phyloP scores from a whole-genome alignment of 1,284 basidiomycete genomes.

The Calocybe gambosa region DNA sequence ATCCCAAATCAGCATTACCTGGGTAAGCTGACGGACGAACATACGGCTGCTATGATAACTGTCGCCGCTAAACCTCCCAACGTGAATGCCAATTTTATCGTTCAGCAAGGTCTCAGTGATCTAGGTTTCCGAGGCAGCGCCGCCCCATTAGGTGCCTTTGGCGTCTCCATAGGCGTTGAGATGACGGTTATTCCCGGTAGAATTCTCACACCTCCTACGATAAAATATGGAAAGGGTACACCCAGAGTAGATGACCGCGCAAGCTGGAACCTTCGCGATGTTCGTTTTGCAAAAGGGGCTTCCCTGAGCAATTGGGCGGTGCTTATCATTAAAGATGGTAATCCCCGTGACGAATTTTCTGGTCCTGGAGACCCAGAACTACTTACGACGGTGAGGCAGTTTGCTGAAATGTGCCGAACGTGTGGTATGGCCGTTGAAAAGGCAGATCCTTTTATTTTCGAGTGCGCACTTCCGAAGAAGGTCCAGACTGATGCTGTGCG shows the following conservation, averaged over 20 bases:
- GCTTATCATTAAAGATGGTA: slow-evolving; percentile 54
- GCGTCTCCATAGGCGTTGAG: slow-evolving; percentile 50
- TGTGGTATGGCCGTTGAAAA: slow-evolving; percentile 52
- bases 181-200: slow-evolving; percentile 74
- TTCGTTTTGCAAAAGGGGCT: slow-evolving; percentile 55
- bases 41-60: slow-evolving; percentile 64
- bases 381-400: slow-evolving; percentile 36
- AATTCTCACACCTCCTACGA: slow-evolving; percentile 51
- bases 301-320: slow-evolving; percentile 55
- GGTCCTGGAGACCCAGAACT: slow-evolving; percentile 45
- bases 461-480: slow-evolving; percentile 41
- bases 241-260: slow-evolving; percentile 52
- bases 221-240: slow-evolving; percentile 47
- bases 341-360: slow-evolving; percentile 38
- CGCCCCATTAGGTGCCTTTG: slow-evolving; percentile 48
- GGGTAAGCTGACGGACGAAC: slow-evolving; percentile 63
- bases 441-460: slow-evolving; percentile 27
- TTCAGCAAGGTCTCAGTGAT: slow-evolving; percentile 46
- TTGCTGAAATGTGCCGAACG: slow-evolving; percentile 49
- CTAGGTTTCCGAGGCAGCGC: slow-evolving; percentile 51
- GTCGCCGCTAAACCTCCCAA: slow-evolving; percentile 64
- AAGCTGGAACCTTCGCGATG: slow-evolving; percentile 63
- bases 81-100: slow-evolving; percentile 56
- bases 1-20: slow-evolving; percentile 62
- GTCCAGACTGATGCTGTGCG: slow-evolving; percentile 42